Base-by-base conservation (phyloP, 2,329 filamentous ascomycete species). In the Fusarium sp. region DNA sequence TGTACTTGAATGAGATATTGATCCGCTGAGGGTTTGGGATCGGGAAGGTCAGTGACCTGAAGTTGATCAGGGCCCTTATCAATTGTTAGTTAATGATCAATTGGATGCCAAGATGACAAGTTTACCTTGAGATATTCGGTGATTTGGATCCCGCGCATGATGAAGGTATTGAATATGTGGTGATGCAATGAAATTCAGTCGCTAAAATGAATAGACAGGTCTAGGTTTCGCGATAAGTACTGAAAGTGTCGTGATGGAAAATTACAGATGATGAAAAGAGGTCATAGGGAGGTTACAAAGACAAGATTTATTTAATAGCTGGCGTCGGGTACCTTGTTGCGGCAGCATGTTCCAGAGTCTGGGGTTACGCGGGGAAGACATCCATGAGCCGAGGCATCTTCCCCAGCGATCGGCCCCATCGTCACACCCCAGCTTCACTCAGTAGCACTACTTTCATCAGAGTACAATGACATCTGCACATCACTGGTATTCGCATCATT, bases 1-100 rank as follows among this genome's bases (percentile, higher is more conserved):
- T 94, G 92, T 75, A 98, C 92, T 77, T 90, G 88, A 78, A 98
- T 92, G 69, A 97, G 86, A 79, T 98, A 98, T 82, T 97, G 89
- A 77, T 92, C 84, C 32, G 89, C 81, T 11, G 86, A 84, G 3
- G 94, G 93, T 2, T 83, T 82, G 1, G 94, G 94, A 57, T 94
- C 92, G 20, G 94, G 90, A 16, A 97, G 87, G 24, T 88, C 85
- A 20, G 88, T 86, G 71, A 97, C 91, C 67, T 84, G 87, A 79
- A 98, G 92, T 77, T 96, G 92, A 67, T 90, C 84, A 3, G 94
- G 94, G 34, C 90, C 90, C 92, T 96, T 53, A 38, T 34, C n/a
- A 9, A 10, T 16, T 45, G 30, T 62, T 24, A 66, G 48, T 27
- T 0, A 30, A 22, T 3, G 20, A 1, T 32, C n/a, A 16, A 29